Percentiles rank a stretch among this genome's conserved stretches.
These are phyloP conservation scores for Priceomyces haplophilus DNA, from an alignment of 805 yeast species.

Conservation along the genomic window DNA sequence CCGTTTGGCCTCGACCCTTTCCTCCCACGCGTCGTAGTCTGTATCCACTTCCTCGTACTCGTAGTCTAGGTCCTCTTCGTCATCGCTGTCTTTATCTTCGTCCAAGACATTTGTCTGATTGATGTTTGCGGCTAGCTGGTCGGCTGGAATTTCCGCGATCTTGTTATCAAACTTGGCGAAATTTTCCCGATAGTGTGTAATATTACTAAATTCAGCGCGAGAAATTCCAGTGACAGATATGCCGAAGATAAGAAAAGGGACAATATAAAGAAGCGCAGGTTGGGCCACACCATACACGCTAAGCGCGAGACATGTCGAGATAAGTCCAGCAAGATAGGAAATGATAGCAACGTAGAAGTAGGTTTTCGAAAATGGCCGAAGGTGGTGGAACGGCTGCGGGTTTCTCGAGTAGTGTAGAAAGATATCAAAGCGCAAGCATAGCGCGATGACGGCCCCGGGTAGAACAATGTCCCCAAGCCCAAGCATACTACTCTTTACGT, in stretches of 20 bases:
- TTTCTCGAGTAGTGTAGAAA: constrained; percentile 25
- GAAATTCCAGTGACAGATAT: constrained; percentile 31
- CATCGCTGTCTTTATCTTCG: constrained; percentile 7
- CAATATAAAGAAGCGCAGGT: constrained; percentile 65
- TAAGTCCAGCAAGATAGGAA: constrained; percentile 48
- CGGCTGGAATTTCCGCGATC: constrained; percentile 1
- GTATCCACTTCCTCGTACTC: constrained; percentile 12
- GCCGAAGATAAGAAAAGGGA: constrained; percentile 43
- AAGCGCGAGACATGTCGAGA: constrained; percentile 40
- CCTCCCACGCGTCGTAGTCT: constrained; percentile 20
- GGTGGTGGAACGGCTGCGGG: constrained; percentile 37
- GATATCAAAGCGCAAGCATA: constrained; percentile 55
- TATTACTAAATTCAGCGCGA: constrained; percentile 37
- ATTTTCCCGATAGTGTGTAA: constrained; percentile 40
- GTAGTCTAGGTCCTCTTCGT: constrained; percentile 14
- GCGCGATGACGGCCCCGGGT: constrained; percentile 53
- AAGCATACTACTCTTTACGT: constrained; percentile 34
- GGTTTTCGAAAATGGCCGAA: constrained; percentile 34
- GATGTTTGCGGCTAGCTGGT: not conserved
- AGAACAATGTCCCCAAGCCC: constrained; percentile 68
- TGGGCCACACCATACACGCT: constrained; percentile 47
- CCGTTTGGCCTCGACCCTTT: constrained; percentile 14
- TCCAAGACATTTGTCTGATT: constrained; percentile 1
- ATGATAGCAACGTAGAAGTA: constrained; percentile 47
- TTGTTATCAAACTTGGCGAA: constrained; percentile 13